Percentiles rank a stretch among this genome's conserved stretches.
These are phyloP conservation scores for Picochlorum sp. DNA, from an alignment of 139 green algal species.

Conservation along the genomic window DNA sequence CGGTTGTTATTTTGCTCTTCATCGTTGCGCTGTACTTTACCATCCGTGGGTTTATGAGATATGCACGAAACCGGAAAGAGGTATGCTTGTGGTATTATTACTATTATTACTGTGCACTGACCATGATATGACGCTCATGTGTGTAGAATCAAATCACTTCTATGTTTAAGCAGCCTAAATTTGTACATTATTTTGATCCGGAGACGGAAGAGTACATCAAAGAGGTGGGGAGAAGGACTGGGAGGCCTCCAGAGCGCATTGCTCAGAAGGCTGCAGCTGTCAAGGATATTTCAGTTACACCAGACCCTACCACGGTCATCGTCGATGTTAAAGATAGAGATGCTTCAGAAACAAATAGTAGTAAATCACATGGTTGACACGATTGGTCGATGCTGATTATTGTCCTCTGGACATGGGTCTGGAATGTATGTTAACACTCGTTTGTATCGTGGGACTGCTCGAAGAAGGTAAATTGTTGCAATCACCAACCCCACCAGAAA, in stretches of 20 bases:
- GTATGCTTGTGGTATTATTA: not conserved
- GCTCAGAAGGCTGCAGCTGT: not conserved
- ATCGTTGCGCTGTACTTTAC: not conserved
- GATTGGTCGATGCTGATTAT: not conserved
- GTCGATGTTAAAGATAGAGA: no score
- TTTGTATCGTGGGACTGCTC: constrained; percentile 11
- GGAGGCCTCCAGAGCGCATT: not conserved
- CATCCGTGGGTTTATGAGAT: not conserved
- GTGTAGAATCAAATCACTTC: not conserved
- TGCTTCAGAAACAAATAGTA: not conserved
- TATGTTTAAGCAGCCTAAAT: not conserved
- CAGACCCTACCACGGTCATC: no score
- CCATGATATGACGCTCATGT: no score
- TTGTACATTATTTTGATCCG: not conserved
- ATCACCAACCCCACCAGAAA: not conserved
- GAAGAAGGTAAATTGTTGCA: not conserved
- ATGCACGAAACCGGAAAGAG: not conserved
- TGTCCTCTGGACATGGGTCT: not conserved
- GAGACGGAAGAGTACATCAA: not conserved
- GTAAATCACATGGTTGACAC: not conserved
- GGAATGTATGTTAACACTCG: constrained; percentile 2
- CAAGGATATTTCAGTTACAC: not conserved
- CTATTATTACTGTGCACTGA: no score
- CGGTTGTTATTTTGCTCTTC: not conserved
- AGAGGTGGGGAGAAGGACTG: constrained; percentile 2